Conservation (phyloP, 352 stramenopile species). For the Globisporangium spinosum region DNA sequence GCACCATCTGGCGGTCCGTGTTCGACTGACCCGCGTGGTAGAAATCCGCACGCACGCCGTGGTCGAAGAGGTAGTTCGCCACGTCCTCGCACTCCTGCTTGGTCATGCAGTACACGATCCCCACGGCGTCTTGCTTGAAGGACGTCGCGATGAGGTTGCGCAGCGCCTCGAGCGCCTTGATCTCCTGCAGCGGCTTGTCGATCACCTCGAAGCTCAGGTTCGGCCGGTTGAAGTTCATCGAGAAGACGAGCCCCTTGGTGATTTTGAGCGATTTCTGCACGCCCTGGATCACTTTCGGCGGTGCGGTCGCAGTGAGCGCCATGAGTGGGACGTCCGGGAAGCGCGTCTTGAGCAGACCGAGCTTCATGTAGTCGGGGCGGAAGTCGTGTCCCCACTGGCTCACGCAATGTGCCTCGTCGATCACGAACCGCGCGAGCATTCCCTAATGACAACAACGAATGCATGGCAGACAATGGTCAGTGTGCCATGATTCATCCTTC, state of each 20-base stretch:
- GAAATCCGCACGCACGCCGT: conserved; percentile 84
- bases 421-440: conserved; percentile 91
- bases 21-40: conserved; percentile 90
- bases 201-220: conserved; percentile 92
- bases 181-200: conserved; percentile 50
- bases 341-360: conserved; percentile 86
- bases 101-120: conserved; percentile 95
- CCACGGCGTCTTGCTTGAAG: conserved; percentile 46
- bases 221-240: conserved; percentile 90
- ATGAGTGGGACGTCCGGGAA: conserved; percentile 92
- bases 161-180: conserved; percentile 52
- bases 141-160: conserved; percentile 48
- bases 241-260: conserved; percentile 79
- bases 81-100: conserved; percentile 92
- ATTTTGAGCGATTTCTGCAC: conserved; percentile 79
- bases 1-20: conserved; percentile 77
- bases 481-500: neutral
- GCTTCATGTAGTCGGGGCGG: conserved; percentile 90
- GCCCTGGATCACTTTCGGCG: conserved; percentile 79
- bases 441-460: conserved; percentile 20
- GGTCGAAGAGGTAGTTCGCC: conserved; percentile 84
- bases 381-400: conserved; percentile 91
- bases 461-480: neutral
- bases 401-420: conserved; percentile 91
- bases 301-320: conserved; percentile 90